Evolutionary conservation across 2,329 filamentous ascomycete species (phyloP), one percentile per base, ranked within the genome.

Genomic region (Cladophialophora bantiana): DNA sequence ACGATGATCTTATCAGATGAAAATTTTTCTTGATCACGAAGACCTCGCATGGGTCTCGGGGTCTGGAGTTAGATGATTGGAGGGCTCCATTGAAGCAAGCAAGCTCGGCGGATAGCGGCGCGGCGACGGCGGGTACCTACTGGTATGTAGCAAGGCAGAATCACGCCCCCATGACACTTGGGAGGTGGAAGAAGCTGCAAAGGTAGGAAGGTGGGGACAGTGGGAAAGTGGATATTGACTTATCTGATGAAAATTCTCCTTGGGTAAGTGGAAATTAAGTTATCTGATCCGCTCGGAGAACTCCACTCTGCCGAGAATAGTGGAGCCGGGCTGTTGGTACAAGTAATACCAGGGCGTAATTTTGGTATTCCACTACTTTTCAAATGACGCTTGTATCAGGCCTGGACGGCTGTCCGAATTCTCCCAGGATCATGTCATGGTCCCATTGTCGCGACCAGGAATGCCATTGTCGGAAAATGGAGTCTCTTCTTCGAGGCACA

Each of bases 1-100:
- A 45, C 40, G 40, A 45, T 45, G 40, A 67, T 69, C 68, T 69
- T 65, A 69, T 69, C 65, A 65, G 68, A 69, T 69, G 64, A 65
- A 63, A 67, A 67, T 53, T 69, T 67, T 69, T 57, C 55, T n/a
- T 4, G 40, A 38, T 57, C 31, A 32, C 36, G 56, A 42, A 59
- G 10, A 18, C 52, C 36, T 15, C 10, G 20, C 45, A 40, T 54
- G 26, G 34, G 36, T 48, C 26, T 34, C 15, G n/a, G 38, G 36
- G 52, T 32, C 32, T 32, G 55, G 9, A 45, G n/a, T n/a, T 45
- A 15, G n/a, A 59, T 31, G 13, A 38, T n/a, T 42, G 26, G 36
- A 31, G 38, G 38, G 38, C 56, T 42, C 40, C 56, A 34, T 18
- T 15, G 7, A 1, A 55, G 10, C 26, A 59, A 42, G 38, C 36